phyloP scores from a whole-genome alignment of 441 rosid species.

The Erodium moschatum region DNA sequence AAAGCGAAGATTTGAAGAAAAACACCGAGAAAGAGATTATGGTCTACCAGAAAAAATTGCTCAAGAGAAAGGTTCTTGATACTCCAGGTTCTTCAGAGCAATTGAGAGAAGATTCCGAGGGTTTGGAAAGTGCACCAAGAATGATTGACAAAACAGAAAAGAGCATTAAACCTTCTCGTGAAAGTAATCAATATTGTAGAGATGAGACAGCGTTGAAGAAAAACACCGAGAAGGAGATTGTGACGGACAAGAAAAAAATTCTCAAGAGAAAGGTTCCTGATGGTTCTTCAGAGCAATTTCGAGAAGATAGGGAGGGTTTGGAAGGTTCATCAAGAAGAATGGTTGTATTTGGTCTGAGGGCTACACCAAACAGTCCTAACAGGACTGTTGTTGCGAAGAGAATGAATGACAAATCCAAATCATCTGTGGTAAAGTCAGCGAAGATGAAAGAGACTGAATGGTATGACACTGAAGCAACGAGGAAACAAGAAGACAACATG shows the following conservation, averaged over 20 bases:
- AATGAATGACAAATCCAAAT: not conserved
- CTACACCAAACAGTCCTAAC: not conserved
- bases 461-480: not conserved
- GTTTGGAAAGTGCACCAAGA: no score
- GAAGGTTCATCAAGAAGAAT: not conserved
- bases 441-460: not conserved
- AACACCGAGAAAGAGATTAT: no score
- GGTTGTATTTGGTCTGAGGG: not conserved
- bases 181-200: no score
- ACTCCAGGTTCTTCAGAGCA: no score
- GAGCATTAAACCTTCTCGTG: no score
- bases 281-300: conserved; percentile 1
- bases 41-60: no score
- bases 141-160: no score
- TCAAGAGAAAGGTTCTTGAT: no score
- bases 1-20: conserved; percentile 3
- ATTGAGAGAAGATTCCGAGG: no score
- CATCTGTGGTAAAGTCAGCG: not conserved
- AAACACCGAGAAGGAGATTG: conserved; percentile 4
- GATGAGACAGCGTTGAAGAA: conserved; percentile 11
- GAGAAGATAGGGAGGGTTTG: not conserved
- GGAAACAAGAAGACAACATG: not conserved
- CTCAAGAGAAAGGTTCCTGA: not conserved
- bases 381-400: not conserved
- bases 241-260: not conserved